These are phyloP conservation scores for Spergularia marina DNA, from an alignment of 148 eudicot genomes.

Conservation along the genomic window DNA sequence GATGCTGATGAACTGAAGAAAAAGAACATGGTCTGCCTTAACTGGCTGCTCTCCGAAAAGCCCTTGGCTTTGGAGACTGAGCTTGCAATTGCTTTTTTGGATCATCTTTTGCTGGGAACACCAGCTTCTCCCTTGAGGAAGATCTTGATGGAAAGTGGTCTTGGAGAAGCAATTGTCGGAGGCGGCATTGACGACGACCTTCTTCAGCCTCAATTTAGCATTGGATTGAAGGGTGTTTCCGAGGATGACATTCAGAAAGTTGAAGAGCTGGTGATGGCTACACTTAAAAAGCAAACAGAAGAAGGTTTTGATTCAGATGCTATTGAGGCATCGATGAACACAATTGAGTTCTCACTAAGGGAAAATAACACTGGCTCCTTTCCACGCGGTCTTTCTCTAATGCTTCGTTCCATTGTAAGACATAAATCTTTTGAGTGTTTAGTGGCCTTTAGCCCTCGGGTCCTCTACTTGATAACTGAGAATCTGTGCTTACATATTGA, in stretches of 20 bases:
- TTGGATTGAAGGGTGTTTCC: slow-evolving; percentile 90
- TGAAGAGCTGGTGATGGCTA: slow-evolving; percentile 68
- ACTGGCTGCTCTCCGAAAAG: slow-evolving; percentile 90
- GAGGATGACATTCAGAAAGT: slow-evolving; percentile 79
- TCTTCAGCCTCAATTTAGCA: slow-evolving; percentile 88
- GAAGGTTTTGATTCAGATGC: slow-evolving; percentile 89
- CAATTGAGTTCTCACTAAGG: slow-evolving; percentile 90
- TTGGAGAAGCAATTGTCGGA: slow-evolving; percentile 97
- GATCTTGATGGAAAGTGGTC: slow-evolving; percentile 82
- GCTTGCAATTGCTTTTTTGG: slow-evolving; percentile 74
- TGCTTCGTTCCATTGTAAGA: slow-evolving; percentile 92
- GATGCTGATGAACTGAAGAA: slow-evolving; percentile 85
- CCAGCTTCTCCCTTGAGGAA: slow-evolving; percentile 98
- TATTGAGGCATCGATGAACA: slow-evolving; percentile 97
- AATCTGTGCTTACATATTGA: background rate
- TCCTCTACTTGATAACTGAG: background rate
- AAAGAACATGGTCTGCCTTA: slow-evolving; percentile 95
- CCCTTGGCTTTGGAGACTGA: slow-evolving; percentile 92
- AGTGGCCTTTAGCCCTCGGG: background rate
- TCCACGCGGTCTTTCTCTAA: slow-evolving; percentile 90
- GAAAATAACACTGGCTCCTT: slow-evolving; percentile 98
- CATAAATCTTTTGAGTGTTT: background rate
- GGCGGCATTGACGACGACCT: slow-evolving; percentile 93
- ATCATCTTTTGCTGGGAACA: slow-evolving; percentile 91
- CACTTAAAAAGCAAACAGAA: slow-evolving; percentile 59